Conservation (phyloP, 2,329 filamentous ascomycete genomes). For the Hymenoscyphus linearis region DNA sequence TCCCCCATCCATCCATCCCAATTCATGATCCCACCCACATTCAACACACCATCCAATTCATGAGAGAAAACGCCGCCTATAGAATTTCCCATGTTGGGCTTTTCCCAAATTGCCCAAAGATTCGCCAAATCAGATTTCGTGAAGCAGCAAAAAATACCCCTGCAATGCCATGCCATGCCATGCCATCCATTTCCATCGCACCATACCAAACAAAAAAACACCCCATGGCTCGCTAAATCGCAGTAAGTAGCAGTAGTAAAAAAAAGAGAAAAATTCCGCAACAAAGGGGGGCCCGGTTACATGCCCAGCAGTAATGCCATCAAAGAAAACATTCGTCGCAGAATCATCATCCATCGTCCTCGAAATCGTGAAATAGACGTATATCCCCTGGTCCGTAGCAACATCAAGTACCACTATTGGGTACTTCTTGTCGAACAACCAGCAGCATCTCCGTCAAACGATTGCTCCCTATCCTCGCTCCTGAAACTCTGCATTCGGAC, state of each 20-base stretch:
- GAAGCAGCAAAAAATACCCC: too few species aligned
- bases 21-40: too few species aligned
- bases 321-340: not conserved
- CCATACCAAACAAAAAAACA: too few species aligned
- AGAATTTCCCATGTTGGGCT: too few species aligned
- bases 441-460: not conserved
- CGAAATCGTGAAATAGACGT: not conserved
- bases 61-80: too few species aligned
- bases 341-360: not conserved
- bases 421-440: not conserved
- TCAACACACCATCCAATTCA: too few species aligned
- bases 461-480: conserved; percentile 16
- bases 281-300: too few species aligned
- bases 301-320: not conserved
- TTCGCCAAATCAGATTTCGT: too few species aligned
- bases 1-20: too few species aligned
- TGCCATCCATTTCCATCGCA: not conserved
- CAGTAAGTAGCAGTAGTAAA: too few species aligned
- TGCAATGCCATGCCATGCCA: not conserved
- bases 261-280: not conserved
- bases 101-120: not conserved
- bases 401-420: not conserved
- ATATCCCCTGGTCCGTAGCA: not conserved
- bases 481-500: conserved; percentile 76
- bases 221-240: not conserved